Evolutionary conservation across 75 land plant genomes (phyloP).

Genomic region (Selaginella tamariscina): DNA sequence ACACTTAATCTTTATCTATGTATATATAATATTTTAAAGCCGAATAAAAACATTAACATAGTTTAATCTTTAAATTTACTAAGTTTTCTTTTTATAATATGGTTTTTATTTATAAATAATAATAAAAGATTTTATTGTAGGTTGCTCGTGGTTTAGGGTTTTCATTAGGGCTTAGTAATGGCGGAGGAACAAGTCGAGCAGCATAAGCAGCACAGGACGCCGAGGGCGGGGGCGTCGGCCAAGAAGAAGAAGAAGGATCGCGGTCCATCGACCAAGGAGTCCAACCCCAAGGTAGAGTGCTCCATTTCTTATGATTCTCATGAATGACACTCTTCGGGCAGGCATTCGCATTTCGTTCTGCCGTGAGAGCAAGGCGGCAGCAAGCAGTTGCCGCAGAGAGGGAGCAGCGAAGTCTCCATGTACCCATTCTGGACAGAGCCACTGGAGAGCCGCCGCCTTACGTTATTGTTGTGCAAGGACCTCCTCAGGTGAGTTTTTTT

Average conservation of each 20-base stretch:
- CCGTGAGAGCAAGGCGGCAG: conserved; percentile 70
- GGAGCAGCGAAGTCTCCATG: conserved; percentile 84
- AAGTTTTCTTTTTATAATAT: too few species aligned
- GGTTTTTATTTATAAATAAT: too few species aligned
- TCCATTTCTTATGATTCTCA: neutral
- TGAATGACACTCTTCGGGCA: conserved; percentile 16
- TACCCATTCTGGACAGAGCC: conserved; percentile 65
- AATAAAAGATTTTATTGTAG: too few species aligned
- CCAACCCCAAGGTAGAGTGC: conserved; percentile 23
- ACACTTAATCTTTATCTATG: too few species aligned
- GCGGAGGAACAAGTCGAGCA: conserved; percentile 10
- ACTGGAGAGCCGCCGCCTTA: conserved; percentile 87
- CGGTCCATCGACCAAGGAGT: conserved; percentile 16
- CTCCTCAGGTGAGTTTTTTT: conserved; percentile 56
- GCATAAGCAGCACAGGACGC: conserved; percentile 51
- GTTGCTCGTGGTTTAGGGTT: neutral
- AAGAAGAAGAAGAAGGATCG: conserved; percentile 30
- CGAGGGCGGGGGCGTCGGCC: conserved; percentile 33
- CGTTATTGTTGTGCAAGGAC: conserved; percentile 96
- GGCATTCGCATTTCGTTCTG: conserved; percentile 90
- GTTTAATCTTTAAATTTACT: too few species aligned
- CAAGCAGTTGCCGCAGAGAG: conserved; percentile 75
- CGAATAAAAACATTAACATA: too few species aligned
- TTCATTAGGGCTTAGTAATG: conserved; percentile 4
- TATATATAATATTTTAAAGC: too few species aligned